Percentiles rank a stretch among this genome's conserved stretches.
These are phyloP conservation scores for Nakazawaea ambrosiae DNA, from an alignment of 805 yeast species.

Conservation along the genomic window DNA sequence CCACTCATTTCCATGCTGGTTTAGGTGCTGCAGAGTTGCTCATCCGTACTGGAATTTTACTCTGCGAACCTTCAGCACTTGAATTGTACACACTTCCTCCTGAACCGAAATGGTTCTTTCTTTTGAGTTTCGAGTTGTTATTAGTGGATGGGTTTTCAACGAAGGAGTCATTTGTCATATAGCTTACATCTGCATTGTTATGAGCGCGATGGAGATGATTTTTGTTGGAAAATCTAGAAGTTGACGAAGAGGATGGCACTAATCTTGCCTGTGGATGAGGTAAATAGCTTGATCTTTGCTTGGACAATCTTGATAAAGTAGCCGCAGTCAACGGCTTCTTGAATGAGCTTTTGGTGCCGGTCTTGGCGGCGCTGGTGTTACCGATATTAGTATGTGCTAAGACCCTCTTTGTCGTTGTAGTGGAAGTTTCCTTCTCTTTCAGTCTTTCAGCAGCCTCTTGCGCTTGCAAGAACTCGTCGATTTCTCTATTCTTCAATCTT, in stretches of 20 bases:
- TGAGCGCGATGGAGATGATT: too few species aligned
- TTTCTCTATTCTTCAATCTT: neutral
- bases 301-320: constrained; percentile 5
- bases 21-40: neutral
- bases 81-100: neutral
- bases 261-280: neutral
- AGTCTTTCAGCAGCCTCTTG: neutral
- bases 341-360: too few species aligned
- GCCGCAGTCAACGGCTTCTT: constrained; percentile 5
- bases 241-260: neutral
- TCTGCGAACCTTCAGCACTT: neutral
- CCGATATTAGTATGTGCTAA: too few species aligned
- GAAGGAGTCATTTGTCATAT: constrained; percentile 6
- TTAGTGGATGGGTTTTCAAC: constrained; percentile 5
- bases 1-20: constrained; percentile 12
- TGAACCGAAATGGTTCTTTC: constrained; percentile 7
- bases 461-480: neutral
- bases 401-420: too few species aligned
- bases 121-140: neutral
- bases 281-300: neutral
- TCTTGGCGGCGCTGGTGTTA: too few species aligned
- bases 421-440: neutral
- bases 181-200: constrained; percentile 3
- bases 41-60: constrained; percentile 8
- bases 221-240: too few species aligned